These are phyloP conservation scores for Zygosaccharomyces pseudorouxii DNA, from an alignment of 805 yeast species.

Conservation along the genomic window DNA sequence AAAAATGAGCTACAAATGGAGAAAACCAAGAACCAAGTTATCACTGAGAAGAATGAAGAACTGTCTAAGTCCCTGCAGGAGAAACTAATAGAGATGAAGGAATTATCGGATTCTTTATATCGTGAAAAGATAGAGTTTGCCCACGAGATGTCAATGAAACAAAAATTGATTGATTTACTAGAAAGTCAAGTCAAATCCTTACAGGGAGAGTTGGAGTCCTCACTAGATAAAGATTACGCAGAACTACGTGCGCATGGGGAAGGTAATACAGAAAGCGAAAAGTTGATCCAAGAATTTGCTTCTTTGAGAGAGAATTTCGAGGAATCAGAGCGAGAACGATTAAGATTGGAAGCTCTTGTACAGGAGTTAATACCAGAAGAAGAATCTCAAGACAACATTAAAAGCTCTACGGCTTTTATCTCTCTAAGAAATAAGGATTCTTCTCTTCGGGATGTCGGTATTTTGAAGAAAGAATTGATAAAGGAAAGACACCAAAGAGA, in stretches of 20 bases:
- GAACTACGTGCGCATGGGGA: conserved; percentile 38
- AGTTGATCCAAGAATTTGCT: conserved; percentile 32
- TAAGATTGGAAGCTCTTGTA: conserved; percentile 42
- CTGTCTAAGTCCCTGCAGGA: conserved; percentile 40
- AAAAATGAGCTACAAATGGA: conserved; percentile 32
- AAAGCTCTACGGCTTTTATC: conserved; percentile 10
- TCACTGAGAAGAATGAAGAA: conserved; percentile 37
- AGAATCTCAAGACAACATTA: conserved; percentile 3
- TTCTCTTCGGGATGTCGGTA: conserved; percentile 48
- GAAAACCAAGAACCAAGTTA: conserved; percentile 26
- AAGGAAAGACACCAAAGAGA: conserved; percentile 70
- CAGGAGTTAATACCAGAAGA: conserved; percentile 38
- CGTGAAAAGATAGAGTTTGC: conserved; percentile 46
- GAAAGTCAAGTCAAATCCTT: conserved; percentile 35
- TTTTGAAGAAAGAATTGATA: conserved; percentile 59
- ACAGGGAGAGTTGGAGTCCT: conserved; percentile 46
- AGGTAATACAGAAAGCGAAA: conserved; percentile 23
- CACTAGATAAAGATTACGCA: conserved; percentile 45
- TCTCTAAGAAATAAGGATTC: conserved; percentile 9
- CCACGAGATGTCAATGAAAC: conserved; percentile 57
- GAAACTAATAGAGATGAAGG: conserved; percentile 42
- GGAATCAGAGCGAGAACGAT: conserved; percentile 33
- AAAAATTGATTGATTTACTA: conserved; percentile 50
- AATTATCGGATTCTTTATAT: conserved; percentile 42
- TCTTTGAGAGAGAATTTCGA: conserved; percentile 33